Base-by-base conservation (phyloP, 1,139 yeast species). In the Entelexis paramagnoliae region DNA sequence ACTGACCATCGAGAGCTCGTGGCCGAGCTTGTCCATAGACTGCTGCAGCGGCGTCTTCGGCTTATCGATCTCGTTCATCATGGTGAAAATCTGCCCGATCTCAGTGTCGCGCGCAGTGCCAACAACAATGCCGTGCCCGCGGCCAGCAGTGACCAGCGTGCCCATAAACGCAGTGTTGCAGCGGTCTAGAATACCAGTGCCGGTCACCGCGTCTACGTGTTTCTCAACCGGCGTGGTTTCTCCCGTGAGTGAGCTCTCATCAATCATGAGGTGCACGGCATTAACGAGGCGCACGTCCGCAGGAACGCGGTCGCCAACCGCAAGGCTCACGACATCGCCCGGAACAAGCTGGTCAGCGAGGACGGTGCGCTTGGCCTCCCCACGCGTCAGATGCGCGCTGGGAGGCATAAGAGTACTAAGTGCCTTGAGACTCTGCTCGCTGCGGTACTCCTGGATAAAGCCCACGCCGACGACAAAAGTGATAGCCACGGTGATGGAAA, bases 1-100 rank as follows among this genome's bases (percentile, higher is more conserved):
- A 68, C 94, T 82, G 64, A 85, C 78, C 45, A 81, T 67, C 0
- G 95, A 85, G 49, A 91, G 73, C 61, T 91, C 95, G 64, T 86
- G 84, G 44, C 97, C 97, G 56, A 91, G 75, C 64, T 83, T 82
- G 65, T 88, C 96, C 97, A 91, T 91, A 11, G 96, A 84, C 57
- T 79, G 77, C 69, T 91, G 97, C 59, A 91, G 73, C 0, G 98
- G 98, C 22, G 97, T 91, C 68, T 89, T 88, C 49, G 97, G 97
- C 67, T 89, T 89, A 66, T 87, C 95, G 59, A 91, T 88, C 55
- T 79, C 83, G 41, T 83, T 77, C 95, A 91, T 87, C 95, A 89
- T 87, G 60, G 83, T 88, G 65, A 88, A 89, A 26, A 76, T 79
- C 32, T 81, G 72, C 45, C 98, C 98, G 69, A 91, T 87, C 53